A percentile compares a stretch with the other conserved stretches of the same genome.
These are phyloP conservation scores for Aphanomyces cochlioides DNA, from an alignment of 352 stramenopile genomes.

Conservation along the genomic window DNA sequence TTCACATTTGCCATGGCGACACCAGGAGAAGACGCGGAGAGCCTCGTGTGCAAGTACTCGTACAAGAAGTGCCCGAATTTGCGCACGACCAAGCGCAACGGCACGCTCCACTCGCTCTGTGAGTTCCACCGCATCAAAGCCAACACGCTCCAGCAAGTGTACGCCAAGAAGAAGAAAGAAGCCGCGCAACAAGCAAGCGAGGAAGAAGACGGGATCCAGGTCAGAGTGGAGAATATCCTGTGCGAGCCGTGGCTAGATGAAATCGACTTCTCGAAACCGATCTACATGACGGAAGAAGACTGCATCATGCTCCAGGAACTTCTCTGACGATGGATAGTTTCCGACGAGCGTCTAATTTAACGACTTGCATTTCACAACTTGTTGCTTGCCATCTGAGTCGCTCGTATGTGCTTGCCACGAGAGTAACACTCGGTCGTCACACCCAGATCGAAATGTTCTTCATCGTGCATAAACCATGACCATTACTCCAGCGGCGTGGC, in stretches of 20 bases:
- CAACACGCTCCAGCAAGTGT: constrained; percentile 67
- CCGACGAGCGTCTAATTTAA: constrained; percentile 1
- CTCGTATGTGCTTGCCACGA: background rate
- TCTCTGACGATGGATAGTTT: constrained; percentile 3
- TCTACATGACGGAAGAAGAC: constrained; percentile 14
- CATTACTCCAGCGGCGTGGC: too few species aligned
- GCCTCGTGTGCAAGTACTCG: constrained; percentile 49
- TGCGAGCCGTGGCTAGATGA: background rate
- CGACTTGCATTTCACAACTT: background rate
- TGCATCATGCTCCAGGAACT: constrained; percentile 2
- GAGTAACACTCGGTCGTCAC: background rate
- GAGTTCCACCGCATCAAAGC: constrained; percentile 82
- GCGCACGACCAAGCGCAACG: constrained; percentile 77
- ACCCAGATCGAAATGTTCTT: background rate
- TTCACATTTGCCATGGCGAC: background rate
- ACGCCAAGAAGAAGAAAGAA: constrained; percentile 22
- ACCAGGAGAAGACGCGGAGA: constrained; percentile 2
- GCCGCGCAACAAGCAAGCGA: background rate
- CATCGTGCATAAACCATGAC: background rate
- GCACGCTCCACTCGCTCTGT: constrained; percentile 82
- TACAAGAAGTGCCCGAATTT: constrained; percentile 83
- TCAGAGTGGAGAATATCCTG: background rate
- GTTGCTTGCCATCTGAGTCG: background rate
- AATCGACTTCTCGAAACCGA: constrained; percentile 4
- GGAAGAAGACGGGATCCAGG: background rate